Evolutionary conservation across 2,329 filamentous ascomycete species (phyloP), one percentile per base, ranked within the genome.

Genomic region (Nothophaeocryptopus gaeumannii): DNA sequence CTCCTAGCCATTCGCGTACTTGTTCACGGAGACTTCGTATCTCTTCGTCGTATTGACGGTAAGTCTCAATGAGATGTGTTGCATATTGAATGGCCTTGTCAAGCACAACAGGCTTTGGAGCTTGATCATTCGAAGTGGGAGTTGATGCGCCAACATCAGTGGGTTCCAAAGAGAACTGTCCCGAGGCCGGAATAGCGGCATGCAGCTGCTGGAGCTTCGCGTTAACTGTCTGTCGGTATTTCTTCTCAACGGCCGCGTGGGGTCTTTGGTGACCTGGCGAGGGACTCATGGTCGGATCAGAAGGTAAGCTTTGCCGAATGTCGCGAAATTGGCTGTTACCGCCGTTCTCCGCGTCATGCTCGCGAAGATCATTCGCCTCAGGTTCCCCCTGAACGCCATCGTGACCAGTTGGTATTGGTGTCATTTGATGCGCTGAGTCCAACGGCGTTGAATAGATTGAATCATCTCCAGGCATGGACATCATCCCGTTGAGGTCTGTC

Each of bases 11-110:
- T 5, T 54, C 54, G 30, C 47, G 50, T 20, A 56, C 50, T 38
- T 54, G 50, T 14, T 42, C 14, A 30, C 50, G 39, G 26, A 56
- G 40, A 12, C 43, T 38, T 16, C 51, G 46, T 30, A 56, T 56
- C 13, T 56, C 54, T 33, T 48, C 38, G 15, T 56, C 54, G 39
- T 56, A 56, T 39, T 51, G 53, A 32, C 36, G 50, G 32, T 53
- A 56, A 5, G 54, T 56, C 37, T 51, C 50, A 13, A 53, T 41
- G n/a, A 56, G 39, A 39, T 56, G 54, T 5, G 48, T 47, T 8
- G 51, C 46, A 36, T 56, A 56, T 37, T 56, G 54, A 29, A 56
- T 56, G 8, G 54, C 54, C 39, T 53, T 56, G 44, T 56, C 54
- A 29, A 56, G 54, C 1, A 56, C 47, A n/a, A 45, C 50, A 16